phyloP scores from a whole-genome alignment of 768 basidiomycete genomes.

The Lyophyllum shimeji region DNA sequence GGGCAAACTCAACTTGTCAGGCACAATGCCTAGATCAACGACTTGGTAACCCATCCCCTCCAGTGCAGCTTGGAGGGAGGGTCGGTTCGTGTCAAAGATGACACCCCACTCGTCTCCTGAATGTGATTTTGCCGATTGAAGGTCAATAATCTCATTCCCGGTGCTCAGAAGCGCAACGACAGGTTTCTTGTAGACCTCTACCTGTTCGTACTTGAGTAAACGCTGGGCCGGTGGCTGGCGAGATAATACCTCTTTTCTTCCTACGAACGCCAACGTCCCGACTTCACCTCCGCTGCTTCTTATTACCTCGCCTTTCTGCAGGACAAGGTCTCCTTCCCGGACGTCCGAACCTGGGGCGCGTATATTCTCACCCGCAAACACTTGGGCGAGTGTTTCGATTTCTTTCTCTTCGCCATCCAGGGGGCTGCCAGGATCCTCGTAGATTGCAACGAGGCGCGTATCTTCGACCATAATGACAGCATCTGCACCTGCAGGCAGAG shows the following conservation, averaged over 20 bases:
- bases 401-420: constrained; percentile 63
- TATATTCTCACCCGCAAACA: constrained; percentile 69
- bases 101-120: constrained; percentile 56
- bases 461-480: constrained; percentile 94
- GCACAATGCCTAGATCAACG: constrained; percentile 77
- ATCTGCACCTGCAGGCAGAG: constrained; percentile 73
- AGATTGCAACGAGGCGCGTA: constrained; percentile 67
- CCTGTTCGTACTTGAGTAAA: constrained; percentile 38
- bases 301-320: constrained; percentile 62
- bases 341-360: constrained; percentile 77
- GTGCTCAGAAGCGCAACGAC: constrained; percentile 82
- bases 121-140: constrained; percentile 42
- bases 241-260: constrained; percentile 56
- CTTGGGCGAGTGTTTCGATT: constrained; percentile 65
- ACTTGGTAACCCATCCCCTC: constrained; percentile 75
- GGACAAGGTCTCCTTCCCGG: constrained; percentile 59
- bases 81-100: constrained; percentile 86
- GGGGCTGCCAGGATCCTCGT: constrained; percentile 33
- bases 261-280: constrained; percentile 80
- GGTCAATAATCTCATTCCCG: constrained; percentile 76
- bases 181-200: constrained; percentile 69
- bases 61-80: constrained; percentile 69
- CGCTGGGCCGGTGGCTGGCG: neutral
- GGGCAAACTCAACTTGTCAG: constrained; percentile 58
- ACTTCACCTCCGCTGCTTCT: constrained; percentile 76